A percentile compares a stretch with the other conserved stretches of the same genome.
phyloP scores from a whole-genome alignment of 331 rosid genomes.

The Malus hybrid region DNA sequence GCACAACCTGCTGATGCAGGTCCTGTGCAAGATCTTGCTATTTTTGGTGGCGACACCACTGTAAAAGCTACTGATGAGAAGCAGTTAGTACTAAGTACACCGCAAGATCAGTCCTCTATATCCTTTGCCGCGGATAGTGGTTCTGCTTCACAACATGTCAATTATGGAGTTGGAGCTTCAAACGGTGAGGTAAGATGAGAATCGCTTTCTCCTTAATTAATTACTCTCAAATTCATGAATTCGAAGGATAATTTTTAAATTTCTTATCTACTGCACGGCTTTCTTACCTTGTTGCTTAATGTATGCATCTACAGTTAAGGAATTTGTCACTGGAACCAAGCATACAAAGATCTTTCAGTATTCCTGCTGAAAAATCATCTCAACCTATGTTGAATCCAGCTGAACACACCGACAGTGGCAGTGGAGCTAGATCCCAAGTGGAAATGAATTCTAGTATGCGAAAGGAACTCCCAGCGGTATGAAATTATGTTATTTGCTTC shows the following conservation, averaged over 20 bases:
- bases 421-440: constrained; percentile 21
- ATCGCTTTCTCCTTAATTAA: constrained; percentile 2
- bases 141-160: constrained; percentile 18
- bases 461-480: constrained; percentile 72
- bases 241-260: neutral
- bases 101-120: constrained; percentile 21
- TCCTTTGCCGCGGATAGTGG: constrained; percentile 2
- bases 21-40: constrained; percentile 16
- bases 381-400: constrained; percentile 32
- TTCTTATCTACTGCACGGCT: neutral
- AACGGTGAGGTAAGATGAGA: constrained; percentile 43
- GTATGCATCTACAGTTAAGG: constrained; percentile 25
- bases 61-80: constrained; percentile 18
- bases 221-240: neutral
- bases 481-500: neutral
- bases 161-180: constrained; percentile 12
- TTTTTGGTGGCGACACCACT: neutral
- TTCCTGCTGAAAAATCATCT: constrained; percentile 22
- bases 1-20: constrained; percentile 25
- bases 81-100: constrained; percentile 19
- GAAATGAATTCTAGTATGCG: constrained; percentile 39
- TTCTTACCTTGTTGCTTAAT: constrained; percentile 11
- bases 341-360: constrained; percentile 22
- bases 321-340: constrained; percentile 11
- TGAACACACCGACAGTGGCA: constrained; percentile 18